phyloP scores from a whole-genome alignment of 176 grass and related monocot genomes.

The Rhynchospora pubera region DNA sequence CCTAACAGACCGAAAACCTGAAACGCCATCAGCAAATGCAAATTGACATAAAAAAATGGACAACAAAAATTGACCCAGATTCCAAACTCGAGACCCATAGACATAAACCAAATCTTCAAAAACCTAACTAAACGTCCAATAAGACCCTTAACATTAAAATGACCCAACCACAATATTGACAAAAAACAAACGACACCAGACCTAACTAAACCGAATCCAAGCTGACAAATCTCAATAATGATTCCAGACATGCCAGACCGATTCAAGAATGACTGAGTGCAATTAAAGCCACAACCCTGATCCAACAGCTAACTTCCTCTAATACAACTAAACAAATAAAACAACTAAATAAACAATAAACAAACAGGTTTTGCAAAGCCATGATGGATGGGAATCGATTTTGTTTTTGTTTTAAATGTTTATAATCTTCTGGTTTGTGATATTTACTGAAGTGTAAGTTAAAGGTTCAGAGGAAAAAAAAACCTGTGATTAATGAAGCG shows the following conservation, averaged over 20 bases:
- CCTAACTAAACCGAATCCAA: not conserved
- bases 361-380: not conserved
- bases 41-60: not conserved
- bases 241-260: not conserved
- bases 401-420: not conserved
- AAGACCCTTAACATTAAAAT: not conserved
- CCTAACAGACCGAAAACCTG: not conserved
- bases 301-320: not conserved
- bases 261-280: not conserved
- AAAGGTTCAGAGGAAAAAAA: not conserved
- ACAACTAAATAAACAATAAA: not conserved
- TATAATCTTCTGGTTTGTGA: not conserved
- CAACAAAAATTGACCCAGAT: not conserved
- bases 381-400: not conserved
- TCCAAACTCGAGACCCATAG: not conserved
- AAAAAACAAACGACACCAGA: no score
- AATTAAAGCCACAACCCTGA: not conserved
- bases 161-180: not conserved
- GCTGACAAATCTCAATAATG: no score
- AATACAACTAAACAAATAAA: not conserved
- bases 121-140: not conserved
- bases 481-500: slow-evolving; percentile 99
- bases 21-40: not conserved
- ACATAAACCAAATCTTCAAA: not conserved
- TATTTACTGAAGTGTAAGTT: not conserved